These are phyloP conservation scores for Mycena latifolia DNA, from an alignment of 768 basidiomycete genomes.

Conservation along the genomic window DNA sequence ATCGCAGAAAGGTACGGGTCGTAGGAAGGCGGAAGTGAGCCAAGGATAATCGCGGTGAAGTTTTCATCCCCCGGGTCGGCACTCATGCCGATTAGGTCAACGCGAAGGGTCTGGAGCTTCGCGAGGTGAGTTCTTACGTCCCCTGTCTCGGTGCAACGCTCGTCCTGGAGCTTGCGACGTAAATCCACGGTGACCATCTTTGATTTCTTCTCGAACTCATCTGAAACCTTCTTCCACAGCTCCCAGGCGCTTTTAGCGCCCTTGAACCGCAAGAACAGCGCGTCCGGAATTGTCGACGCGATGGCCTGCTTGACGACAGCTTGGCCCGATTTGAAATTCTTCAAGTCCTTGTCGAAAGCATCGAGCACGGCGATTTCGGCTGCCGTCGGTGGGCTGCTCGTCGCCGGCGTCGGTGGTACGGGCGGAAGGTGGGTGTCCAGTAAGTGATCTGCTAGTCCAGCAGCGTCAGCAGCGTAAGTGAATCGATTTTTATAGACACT, in stretches of 20 bases:
- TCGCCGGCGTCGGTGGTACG: background rate
- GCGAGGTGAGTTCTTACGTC: too few species aligned
- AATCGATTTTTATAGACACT: slow-evolving; percentile 6
- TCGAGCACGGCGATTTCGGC: background rate
- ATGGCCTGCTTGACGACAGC: slow-evolving; percentile 37
- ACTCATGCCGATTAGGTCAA: too few species aligned
- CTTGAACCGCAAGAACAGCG: background rate
- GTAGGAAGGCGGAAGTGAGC: slow-evolving; percentile 41
- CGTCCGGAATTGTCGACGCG: slow-evolving; percentile 29
- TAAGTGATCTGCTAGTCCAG: slow-evolving; percentile 15
- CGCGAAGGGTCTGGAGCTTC: too few species aligned
- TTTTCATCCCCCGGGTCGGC: too few species aligned
- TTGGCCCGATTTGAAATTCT: slow-evolving; percentile 32
- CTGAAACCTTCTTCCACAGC: slow-evolving; percentile 9
- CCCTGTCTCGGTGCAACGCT: slow-evolving; percentile 37
- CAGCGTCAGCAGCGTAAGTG: slow-evolving; percentile 23
- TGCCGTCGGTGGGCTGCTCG: background rate
- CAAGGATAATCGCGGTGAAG: slow-evolving; percentile 40
- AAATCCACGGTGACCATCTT: slow-evolving; percentile 40
- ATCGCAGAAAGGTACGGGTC: slow-evolving; percentile 38
- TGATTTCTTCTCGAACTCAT: slow-evolving; percentile 34
- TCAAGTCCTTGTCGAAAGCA: slow-evolving; percentile 13
- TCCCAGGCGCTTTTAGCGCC: background rate
- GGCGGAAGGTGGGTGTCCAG: background rate
- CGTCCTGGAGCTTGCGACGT: slow-evolving; percentile 25